These are phyloP conservation scores for Candida vartiovaarae DNA, from an alignment of 805 yeast genomes.

Conservation along the genomic window DNA sequence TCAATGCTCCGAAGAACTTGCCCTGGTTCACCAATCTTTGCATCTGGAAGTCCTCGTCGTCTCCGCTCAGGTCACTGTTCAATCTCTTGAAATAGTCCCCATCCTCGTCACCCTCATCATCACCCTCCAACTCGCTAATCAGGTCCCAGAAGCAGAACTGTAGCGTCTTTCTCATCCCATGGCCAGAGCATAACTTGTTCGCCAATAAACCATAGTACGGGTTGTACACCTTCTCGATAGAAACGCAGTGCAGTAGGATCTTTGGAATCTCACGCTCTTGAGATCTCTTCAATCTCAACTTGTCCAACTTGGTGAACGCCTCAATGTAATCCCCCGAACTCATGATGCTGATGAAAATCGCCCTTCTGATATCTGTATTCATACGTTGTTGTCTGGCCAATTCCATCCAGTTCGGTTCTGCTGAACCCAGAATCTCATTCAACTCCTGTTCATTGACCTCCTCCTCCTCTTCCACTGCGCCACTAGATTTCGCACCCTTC, in stretches of 20 bases:
- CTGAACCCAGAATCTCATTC: conserved; percentile 14
- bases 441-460: conserved; percentile 16
- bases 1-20: conserved; percentile 67
- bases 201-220: conserved; percentile 87
- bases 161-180: conserved; percentile 70
- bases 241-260: conserved; percentile 79
- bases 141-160: conserved; percentile 90
- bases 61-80: conserved; percentile 27
- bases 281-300: conserved; percentile 64
- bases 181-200: conserved; percentile 65
- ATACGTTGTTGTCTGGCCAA: conserved; percentile 81
- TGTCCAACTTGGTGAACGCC: conserved; percentile 76
- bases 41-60: conserved; percentile 48
- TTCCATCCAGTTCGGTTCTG: conserved; percentile 76
- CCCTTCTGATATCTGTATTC: conserved; percentile 94
- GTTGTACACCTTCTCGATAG: conserved; percentile 75
- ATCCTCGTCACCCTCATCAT: conserved; percentile 32
- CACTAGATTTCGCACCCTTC: conserved; percentile 52
- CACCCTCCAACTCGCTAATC: conserved; percentile 59
- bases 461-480: conserved; percentile 7
- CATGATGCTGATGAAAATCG: conserved; percentile 90
- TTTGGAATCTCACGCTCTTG: conserved; percentile 86
- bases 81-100: conserved; percentile 23
- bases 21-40: conserved; percentile 67
- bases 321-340: conserved; percentile 90